Percentiles rank a stretch among this genome's conserved stretches.
Evolutionary conservation across 805 yeast genomes (phyloP).

Genomic region (Kodamaea nitidulidarum): DNA sequence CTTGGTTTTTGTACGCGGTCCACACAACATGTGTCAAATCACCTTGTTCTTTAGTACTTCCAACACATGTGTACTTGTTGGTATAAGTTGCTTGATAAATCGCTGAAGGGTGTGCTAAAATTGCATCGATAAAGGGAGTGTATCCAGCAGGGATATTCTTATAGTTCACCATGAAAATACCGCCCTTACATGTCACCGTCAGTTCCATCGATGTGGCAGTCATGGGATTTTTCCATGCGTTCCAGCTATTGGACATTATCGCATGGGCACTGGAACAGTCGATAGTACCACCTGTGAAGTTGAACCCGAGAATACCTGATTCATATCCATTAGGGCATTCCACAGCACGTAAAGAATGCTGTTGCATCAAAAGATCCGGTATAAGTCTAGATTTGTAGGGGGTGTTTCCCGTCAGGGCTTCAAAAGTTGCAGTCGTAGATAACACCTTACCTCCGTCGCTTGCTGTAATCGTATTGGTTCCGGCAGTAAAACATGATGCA

Average conservation of each 20-base stretch:
- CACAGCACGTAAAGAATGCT: constrained; percentile 11
- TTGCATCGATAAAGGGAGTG: constrained; percentile 15
- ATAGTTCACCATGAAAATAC: constrained; percentile 9
- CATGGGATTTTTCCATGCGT: constrained; percentile 7
- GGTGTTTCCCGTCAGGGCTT: neutral
- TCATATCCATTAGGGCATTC: constrained; percentile 20
- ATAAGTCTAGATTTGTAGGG: neutral
- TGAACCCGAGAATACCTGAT: constrained; percentile 20
- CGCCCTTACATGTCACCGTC: constrained; percentile 4
- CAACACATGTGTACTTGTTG: constrained; percentile 13
- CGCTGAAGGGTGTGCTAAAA: too few relatives aligned
- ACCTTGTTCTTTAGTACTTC: constrained; percentile 7
- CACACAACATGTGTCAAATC: constrained; percentile 1
- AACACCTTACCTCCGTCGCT: constrained; percentile 15
- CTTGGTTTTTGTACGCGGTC: constrained; percentile 9
- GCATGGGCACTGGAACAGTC: constrained; percentile 22
- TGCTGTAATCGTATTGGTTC: constrained; percentile 16
- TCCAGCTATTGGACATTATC: constrained; percentile 10
- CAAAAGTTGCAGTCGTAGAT: constrained; percentile 10
- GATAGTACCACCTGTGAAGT: constrained; percentile 9
- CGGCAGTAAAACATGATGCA: constrained; percentile 9
- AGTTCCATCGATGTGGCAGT: neutral
- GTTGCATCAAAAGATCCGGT: constrained; percentile 6
- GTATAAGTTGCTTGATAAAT: constrained; percentile 2
- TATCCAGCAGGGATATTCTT: constrained; percentile 25